These are phyloP conservation scores for Dendrobium chrysotoxum DNA, from an alignment of 106 monocot species.

Conservation along the genomic window DNA sequence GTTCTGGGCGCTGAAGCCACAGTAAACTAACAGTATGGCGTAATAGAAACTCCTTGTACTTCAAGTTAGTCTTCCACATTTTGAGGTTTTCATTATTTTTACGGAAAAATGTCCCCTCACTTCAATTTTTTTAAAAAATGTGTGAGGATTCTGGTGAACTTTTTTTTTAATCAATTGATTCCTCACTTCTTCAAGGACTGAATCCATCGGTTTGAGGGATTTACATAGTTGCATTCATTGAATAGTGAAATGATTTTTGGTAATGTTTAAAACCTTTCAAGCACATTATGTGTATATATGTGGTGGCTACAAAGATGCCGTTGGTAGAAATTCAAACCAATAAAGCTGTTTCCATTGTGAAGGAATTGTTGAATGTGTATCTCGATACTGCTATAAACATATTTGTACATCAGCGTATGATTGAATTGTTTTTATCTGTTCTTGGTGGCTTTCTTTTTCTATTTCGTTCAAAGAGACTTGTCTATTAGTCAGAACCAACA, in stretches of 20 bases:
- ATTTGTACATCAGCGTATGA: slow-evolving; percentile 1
- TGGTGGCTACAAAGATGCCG: slow-evolving; percentile 5
- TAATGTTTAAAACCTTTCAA: neutral
- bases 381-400: neutral
- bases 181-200: neutral
- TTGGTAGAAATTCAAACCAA: neutral
- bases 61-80: neutral
- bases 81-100: neutral
- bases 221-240: too few species aligned
- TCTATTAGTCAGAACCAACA: too few species aligned
- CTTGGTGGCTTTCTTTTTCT: neutral
- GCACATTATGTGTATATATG: slow-evolving; percentile 2
- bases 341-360: neutral
- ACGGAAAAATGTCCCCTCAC: neutral
- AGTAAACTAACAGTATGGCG: neutral
- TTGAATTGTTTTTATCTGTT: neutral
- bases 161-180: neutral
- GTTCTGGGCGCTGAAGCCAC: neutral
- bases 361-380: slow-evolving; percentile 10
- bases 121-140: neutral
- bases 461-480: neutral
- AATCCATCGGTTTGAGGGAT: slow-evolving; percentile 1
- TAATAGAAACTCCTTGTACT: neutral
- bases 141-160: neutral
- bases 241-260: neutral